Percentiles rank a stretch among this genome's conserved stretches.
Evolutionary conservation across 2,329 filamentous ascomycete species (phyloP).

Genomic region (Geoglossum cookeanum): DNA sequence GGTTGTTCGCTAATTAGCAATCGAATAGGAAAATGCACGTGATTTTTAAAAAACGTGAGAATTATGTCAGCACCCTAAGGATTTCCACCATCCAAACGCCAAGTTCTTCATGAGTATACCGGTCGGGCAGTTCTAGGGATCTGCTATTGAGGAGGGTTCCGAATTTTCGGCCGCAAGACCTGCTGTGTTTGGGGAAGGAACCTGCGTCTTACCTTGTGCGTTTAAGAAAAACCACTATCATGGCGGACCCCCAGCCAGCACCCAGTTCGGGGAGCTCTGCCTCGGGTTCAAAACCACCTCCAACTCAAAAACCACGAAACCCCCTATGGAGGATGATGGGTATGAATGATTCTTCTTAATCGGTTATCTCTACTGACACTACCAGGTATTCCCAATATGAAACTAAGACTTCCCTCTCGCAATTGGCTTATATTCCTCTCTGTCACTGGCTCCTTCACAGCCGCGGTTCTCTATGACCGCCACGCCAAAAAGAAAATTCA

Average conservation of each 20-base stretch:
- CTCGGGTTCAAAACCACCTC: constrained; percentile 22
- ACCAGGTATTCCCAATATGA: constrained; percentile 62
- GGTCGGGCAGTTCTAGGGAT: not conserved
- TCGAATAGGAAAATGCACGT: not conserved
- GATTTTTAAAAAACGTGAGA: not conserved
- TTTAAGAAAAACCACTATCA: not conserved
- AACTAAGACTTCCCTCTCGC: constrained; percentile 70
- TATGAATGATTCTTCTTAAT: constrained; percentile 12
- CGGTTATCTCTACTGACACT: constrained; percentile 7
- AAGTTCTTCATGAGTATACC: not conserved
- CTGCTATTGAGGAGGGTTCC: not conserved
- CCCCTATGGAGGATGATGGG: constrained; percentile 56
- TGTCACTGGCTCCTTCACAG: constrained; percentile 57
- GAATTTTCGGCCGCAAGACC: no score
- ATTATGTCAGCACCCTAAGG: not conserved
- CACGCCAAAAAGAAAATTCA: constrained; percentile 73
- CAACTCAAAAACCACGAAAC: constrained; percentile 31
- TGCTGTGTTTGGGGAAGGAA: not conserved
- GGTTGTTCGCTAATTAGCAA: not conserved
- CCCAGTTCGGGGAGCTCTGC: constrained; percentile 15
- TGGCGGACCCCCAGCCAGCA: not conserved
- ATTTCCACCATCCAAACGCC: not conserved
- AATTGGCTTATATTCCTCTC: constrained; percentile 96
- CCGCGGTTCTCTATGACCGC: constrained; percentile 77
- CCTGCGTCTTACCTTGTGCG: not conserved